Conservation (phyloP, 345 rosid genomes). For the Boechera divaricarpa region DNA sequence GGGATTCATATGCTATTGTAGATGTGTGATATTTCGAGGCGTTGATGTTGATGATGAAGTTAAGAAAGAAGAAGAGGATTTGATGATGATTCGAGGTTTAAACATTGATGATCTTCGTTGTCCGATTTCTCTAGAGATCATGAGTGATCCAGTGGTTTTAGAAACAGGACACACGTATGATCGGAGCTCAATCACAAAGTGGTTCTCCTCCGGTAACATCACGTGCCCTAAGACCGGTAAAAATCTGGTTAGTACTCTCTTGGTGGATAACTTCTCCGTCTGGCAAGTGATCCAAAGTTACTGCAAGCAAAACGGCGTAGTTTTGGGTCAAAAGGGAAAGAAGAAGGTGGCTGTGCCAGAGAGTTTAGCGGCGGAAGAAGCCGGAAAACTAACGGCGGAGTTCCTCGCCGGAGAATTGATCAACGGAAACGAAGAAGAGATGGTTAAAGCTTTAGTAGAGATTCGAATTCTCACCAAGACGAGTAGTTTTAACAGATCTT, state of each 20-base stretch:
- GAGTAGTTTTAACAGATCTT: constrained; percentile 67
- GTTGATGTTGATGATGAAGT: constrained; percentile 44
- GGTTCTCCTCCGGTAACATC: constrained; percentile 68
- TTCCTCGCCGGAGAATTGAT: constrained; percentile 58
- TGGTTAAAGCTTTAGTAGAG: constrained; percentile 63
- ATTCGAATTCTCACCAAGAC: constrained; percentile 69
- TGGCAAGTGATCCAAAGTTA: constrained; percentile 58
- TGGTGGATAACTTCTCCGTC: constrained; percentile 57
- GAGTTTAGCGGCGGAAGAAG: constrained; percentile 66
- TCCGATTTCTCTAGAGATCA: constrained; percentile 75
- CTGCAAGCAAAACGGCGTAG: constrained; percentile 53
- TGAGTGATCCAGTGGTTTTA: constrained; percentile 71
- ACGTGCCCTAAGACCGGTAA: constrained; percentile 78
- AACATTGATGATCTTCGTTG: constrained; percentile 71
- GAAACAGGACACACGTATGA: constrained; percentile 78
- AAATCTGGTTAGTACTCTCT: constrained; percentile 46
- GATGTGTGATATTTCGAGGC: constrained; percentile 61
- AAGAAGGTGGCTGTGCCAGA: constrained; percentile 50
- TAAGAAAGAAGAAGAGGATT: constrained; percentile 37
- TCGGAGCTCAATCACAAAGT: constrained; percentile 64
- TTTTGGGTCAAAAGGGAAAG: constrained; percentile 1
- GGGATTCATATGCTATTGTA: constrained; percentile 64
- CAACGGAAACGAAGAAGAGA: constrained; percentile 49
- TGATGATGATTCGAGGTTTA: constrained; percentile 37
- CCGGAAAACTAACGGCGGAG: constrained; percentile 52